Percentiles rank a stretch among this genome's conserved stretches.
phyloP scores from a whole-genome alignment of 495 filamentous ascomycete genomes.

The Trichoderma virens region DNA sequence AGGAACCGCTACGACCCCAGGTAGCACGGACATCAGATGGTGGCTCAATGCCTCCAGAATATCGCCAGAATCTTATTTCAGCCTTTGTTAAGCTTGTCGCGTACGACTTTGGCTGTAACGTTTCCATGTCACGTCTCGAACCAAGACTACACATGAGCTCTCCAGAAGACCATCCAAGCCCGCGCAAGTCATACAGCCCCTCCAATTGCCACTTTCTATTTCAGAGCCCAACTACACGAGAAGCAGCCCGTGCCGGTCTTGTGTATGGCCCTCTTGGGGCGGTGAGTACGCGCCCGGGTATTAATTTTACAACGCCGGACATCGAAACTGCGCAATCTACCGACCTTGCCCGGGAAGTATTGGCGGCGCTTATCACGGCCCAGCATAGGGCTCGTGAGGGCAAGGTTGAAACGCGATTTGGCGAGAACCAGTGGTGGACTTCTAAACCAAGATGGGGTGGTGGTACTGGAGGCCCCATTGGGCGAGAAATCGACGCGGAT shows the following conservation, averaged over 20 bases:
- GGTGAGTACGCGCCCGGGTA: slow-evolving; percentile 48
- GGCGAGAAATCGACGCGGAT: slow-evolving; percentile 44
- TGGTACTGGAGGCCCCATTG: slow-evolving; percentile 55
- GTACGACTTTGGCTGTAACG: slow-evolving; percentile 73
- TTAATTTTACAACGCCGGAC: slow-evolving; percentile 32
- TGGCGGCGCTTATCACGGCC: slow-evolving; percentile 65
- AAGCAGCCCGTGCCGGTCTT: slow-evolving; percentile 61
- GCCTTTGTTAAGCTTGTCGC: slow-evolving; percentile 70
- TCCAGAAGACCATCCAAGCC: slow-evolving; percentile 33
- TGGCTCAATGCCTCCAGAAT: slow-evolving; percentile 58
- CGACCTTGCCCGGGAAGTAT: slow-evolving; percentile 66
- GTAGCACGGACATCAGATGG: slow-evolving; percentile 11
- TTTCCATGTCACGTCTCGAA: slow-evolving; percentile 51
- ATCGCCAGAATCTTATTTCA: slow-evolving; percentile 60
- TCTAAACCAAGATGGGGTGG: slow-evolving; percentile 68
- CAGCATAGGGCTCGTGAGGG: slow-evolving; percentile 77
- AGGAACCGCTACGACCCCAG: neutral
- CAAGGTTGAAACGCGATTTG: slow-evolving; percentile 53
- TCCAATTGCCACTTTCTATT: slow-evolving; percentile 52
- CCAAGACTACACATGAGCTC: slow-evolving; percentile 53
- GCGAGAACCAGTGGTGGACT: slow-evolving; percentile 78
- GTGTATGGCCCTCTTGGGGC: slow-evolving; percentile 70
- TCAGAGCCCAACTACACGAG: slow-evolving; percentile 58
- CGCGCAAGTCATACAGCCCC: slow-evolving; percentile 42
- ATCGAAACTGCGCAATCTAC: slow-evolving; percentile 44